phyloP scores from a whole-genome alignment of 1,139 yeast genomes.

The Sugiyamaella pinicola region DNA sequence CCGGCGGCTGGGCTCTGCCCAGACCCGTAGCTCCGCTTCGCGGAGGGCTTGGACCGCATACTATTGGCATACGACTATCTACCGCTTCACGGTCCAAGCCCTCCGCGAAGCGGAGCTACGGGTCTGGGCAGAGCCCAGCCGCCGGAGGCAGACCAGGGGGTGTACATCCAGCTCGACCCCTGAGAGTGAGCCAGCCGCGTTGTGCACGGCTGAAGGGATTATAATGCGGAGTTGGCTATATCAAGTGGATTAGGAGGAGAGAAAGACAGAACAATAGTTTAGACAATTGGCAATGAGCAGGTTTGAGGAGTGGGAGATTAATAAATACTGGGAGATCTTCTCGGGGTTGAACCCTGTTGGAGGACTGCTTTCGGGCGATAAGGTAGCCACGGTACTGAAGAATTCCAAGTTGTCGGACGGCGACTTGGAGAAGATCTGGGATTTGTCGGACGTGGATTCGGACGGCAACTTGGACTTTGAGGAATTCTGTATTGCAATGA shows the following conservation, averaged over 20 bases:
- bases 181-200: neutral
- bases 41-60: no score
- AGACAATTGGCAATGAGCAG: conserved; percentile 40
- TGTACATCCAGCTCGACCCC: no score
- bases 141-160: no score
- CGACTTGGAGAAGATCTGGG: conserved; percentile 84
- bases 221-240: neutral
- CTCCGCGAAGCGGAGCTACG: no score
- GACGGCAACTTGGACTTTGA: conserved; percentile 94
- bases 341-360: conserved; percentile 80
- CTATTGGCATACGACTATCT: no score
- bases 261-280: neutral
- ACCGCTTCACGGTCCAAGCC: no score
- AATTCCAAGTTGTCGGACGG: conserved; percentile 81
- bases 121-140: no score
- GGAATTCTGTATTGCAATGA: conserved; percentile 96
- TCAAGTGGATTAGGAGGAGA: neutral
- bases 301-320: conserved; percentile 90
- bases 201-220: no score
- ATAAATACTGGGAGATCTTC: conserved; percentile 96
- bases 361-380: conserved; percentile 80
- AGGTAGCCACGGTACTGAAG: conserved; percentile 82
- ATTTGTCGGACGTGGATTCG: conserved; percentile 85
- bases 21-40: no score
- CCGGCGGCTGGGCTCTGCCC: neutral